Base-by-base conservation (phyloP, 2,329 filamentous ascomycete species). In the Fusarium sp. region DNA sequence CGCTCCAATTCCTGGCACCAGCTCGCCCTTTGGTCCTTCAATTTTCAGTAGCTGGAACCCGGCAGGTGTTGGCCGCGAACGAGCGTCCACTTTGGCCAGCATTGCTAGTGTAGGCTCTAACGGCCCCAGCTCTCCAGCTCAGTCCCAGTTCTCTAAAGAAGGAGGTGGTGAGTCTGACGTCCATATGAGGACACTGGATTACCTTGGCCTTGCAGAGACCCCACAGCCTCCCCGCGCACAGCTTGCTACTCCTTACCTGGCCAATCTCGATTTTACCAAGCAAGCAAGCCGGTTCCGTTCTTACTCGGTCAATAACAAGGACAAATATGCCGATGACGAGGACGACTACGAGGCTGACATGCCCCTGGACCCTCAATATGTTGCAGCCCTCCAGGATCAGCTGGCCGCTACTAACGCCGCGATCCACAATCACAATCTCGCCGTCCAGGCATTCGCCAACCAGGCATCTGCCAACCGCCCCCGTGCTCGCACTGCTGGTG, bases 221-320 rank as follows among this genome's bases (percentile, higher is more conserved):
- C 95, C 96, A 20, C 94, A 97, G 77, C 91, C 93, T 54, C 85
- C 89, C 63, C 88, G 91, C 67, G 91, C 92, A 49, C 91, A 91
- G 67, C 83, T 97, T 66, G 90, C 90, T 42, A 90, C 92, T 10
- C 91, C 92, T 4, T 92, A 94, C 69, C 85, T 95, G 34, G 90
- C 91, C 44, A 92, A 92, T 75, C 84, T 95, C 64, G 90, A 91
- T 66, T 91, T 93, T 77, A 87, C 93, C 71, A 91, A 91, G 77
- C 92, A 92, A 73, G 87, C 91, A 44, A 98, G 92, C 78, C 90
- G 96, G 53, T 97, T 98, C 85, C 90, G 96, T 46, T 99, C 96
- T 3, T 98, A 98, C 80, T 99, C 96, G 1, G 96, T 99, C 70
- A 99, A 99, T 80, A 97, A 97, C 58, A 98, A 97, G 81, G 95